A percentile compares a stretch with the other conserved stretches of the same genome.
phyloP scores from a whole-genome alignment of 495 filamentous ascomycete genomes.

The Penicillium argentinense region DNA sequence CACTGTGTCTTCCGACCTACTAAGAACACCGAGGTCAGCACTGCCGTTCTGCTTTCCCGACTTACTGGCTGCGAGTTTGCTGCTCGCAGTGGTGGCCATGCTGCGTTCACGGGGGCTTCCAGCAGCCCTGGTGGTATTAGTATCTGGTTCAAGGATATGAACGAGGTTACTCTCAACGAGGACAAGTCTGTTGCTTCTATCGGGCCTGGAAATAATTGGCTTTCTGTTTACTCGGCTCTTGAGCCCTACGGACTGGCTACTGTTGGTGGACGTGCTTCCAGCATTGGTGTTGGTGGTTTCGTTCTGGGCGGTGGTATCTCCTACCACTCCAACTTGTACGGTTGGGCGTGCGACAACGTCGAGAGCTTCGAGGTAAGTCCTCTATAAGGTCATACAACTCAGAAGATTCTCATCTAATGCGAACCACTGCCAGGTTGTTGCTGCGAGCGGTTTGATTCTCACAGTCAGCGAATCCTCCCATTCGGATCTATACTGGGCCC shows the following conservation, averaged over 20 bases:
- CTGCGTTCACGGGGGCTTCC: constrained; percentile 26
- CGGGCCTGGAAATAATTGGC: constrained; percentile 30
- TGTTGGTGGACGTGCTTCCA: constrained; percentile 54
- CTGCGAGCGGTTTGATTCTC: constrained; percentile 42
- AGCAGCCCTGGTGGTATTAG: constrained; percentile 38
- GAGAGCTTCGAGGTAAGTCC: constrained; percentile 39
- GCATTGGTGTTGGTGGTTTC: constrained; percentile 61
- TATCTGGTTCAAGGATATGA: constrained; percentile 49
- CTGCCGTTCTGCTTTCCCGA: constrained; percentile 17
- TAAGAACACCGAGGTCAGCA: constrained; percentile 21
- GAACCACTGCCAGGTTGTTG: constrained; percentile 31
- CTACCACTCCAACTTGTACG: constrained; percentile 44
- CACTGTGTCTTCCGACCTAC: constrained; percentile 25
- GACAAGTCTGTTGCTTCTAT: constrained; percentile 24
- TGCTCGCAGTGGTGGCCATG: constrained; percentile 46
- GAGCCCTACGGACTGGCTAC: constrained; percentile 46
- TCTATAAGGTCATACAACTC: too few species aligned
- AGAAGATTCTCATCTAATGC: neutral
- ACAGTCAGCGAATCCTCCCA: constrained; percentile 35
- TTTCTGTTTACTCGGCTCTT: constrained; percentile 51
- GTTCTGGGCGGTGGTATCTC: constrained; percentile 35
- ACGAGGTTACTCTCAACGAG: constrained; percentile 41
- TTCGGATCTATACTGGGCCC: constrained; percentile 51
- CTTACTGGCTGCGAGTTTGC: constrained; percentile 37
- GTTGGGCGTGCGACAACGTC: constrained; percentile 53